A percentile compares a stretch with the other conserved stretches of the same genome.
Conservation (phyloP, 176 grass and related monocot genomes). For the Oryza australiensis region DNA sequence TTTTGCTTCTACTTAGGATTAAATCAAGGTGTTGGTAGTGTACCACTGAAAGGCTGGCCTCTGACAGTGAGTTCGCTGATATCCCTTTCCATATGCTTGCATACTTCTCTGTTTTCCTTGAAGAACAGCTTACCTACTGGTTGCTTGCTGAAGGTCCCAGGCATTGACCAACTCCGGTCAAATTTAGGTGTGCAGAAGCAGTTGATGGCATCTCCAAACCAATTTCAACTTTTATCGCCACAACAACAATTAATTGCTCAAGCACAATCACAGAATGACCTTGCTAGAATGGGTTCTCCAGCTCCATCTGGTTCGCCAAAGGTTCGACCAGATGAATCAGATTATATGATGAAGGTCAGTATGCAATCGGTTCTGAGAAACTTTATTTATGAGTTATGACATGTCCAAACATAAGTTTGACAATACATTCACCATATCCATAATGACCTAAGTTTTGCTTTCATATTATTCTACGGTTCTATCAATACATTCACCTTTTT, state of each 20-base stretch:
- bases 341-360: slow-evolving; percentile 71
- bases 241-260: slow-evolving; percentile 78
- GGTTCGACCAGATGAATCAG: slow-evolving; percentile 58
- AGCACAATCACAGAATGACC: slow-evolving; percentile 75
- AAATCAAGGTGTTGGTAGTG: slow-evolving; percentile 85
- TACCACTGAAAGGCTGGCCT: slow-evolving; percentile 96
- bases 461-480: slow-evolving; percentile 3
- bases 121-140: slow-evolving; percentile 33
- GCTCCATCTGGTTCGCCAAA: slow-evolving; percentile 77
- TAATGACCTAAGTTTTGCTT: not conserved
- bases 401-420: slow-evolving; percentile 24
- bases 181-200: slow-evolving; percentile 83
- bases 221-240: slow-evolving; percentile 84
- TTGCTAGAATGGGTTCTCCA: slow-evolving; percentile 80
- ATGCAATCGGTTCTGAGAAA: slow-evolving; percentile 8
- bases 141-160: slow-evolving; percentile 61
- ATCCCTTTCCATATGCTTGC: slow-evolving; percentile 16
- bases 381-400: not conserved
- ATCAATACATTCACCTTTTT: not conserved
- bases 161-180: slow-evolving; percentile 85
- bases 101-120: not conserved
- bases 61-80: slow-evolving; percentile 62
- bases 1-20: slow-evolving; percentile 54
- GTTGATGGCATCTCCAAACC: slow-evolving; percentile 72
- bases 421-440: not conserved